Conservation (phyloP, 2,329 filamentous ascomycete species). For the Talaromyces pinophilus region DNA sequence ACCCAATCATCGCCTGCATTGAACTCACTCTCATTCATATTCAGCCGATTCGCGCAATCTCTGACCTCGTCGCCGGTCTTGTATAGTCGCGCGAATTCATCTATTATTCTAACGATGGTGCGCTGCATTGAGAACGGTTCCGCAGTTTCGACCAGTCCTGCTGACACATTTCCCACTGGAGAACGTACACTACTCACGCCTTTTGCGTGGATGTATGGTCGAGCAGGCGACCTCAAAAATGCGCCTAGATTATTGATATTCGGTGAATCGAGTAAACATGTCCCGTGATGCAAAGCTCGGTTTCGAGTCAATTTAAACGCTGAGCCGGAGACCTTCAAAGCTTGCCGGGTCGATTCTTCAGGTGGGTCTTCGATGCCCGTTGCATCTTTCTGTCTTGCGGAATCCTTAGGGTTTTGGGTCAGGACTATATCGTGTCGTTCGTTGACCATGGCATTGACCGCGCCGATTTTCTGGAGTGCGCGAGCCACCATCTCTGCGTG, state of each 20-base stretch:
- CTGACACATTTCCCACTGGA: conserved; percentile 73
- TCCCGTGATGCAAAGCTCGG: conserved; percentile 88
- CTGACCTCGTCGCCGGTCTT: conserved; percentile 42
- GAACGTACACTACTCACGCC: conserved; percentile 92
- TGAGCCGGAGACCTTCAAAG: conserved; percentile 85
- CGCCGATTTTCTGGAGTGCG: conserved; percentile 61
- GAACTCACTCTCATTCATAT: conserved; percentile 36
- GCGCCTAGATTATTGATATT: conserved; percentile 69
- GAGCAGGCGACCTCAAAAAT: conserved; percentile 76
- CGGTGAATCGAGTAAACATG: conserved; percentile 76
- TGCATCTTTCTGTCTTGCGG: conserved; percentile 34
- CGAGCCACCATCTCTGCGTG: conserved; percentile 91
- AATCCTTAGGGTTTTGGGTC: conserved; percentile 19
- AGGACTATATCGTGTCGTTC: conserved; percentile 91
- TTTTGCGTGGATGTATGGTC: conserved; percentile 72
- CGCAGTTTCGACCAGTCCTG: conserved; percentile 52
- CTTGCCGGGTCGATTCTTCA: conserved; percentile 35
- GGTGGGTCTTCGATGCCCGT: conserved; percentile 49
- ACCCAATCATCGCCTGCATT: conserved; percentile 40
- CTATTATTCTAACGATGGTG: conserved; percentile 57
- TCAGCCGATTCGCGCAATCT: conserved; percentile 35
- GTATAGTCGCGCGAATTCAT: conserved; percentile 70
- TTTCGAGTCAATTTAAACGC: conserved; percentile 88
- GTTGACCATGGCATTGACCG: conserved; percentile 71
- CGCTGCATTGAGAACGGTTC: conserved; percentile 50